Conservation (phyloP, 2,329 filamentous ascomycete genomes). For the Colletotrichum siamense region DNA sequence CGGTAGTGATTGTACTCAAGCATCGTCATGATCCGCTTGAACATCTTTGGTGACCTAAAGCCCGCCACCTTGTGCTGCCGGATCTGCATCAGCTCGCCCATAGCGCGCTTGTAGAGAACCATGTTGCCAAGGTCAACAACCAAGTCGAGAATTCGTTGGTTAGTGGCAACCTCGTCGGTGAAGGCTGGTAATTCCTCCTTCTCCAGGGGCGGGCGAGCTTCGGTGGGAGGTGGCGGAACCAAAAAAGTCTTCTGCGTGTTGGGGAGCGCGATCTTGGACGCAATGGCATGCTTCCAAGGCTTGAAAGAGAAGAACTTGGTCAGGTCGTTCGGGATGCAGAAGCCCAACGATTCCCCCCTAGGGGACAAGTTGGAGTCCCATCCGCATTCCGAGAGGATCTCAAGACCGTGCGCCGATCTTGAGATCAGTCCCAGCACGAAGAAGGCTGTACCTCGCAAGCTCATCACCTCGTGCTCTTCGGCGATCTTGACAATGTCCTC, state of each 20-base stretch:
- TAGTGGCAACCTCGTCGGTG: conserved; percentile 68
- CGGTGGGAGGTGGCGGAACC: conserved; percentile 46
- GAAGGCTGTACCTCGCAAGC: conserved; percentile 92
- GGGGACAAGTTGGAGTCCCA: conserved; percentile 93
- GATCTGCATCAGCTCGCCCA: conserved; percentile 80
- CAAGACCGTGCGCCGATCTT: conserved; percentile 87
- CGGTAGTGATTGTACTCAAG: conserved; percentile 91
- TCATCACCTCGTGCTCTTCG: conserved; percentile 87
- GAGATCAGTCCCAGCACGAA: conserved; percentile 95
- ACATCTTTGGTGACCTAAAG: conserved; percentile 79
- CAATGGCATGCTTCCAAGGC: conserved; percentile 60
- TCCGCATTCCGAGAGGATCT: conserved; percentile 86
- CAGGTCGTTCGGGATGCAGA: conserved; percentile 84
- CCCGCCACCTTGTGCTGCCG: conserved; percentile 76
- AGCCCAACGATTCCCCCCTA: conserved; percentile 82
- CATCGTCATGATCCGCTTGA: conserved; percentile 83
- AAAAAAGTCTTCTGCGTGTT: conserved; percentile 58
- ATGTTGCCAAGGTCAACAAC: conserved; percentile 92
- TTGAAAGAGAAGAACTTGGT: conserved; percentile 77
- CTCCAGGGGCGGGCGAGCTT: conserved; percentile 48
- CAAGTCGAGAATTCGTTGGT: conserved; percentile 81
- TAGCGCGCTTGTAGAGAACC: conserved; percentile 86
- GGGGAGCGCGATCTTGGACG: conserved; percentile 52
- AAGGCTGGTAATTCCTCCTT: conserved; percentile 46
- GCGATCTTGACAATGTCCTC: conserved; percentile 88